Conservation (phyloP, 371 early-diverging fungal species). For the Massospora cicadina region DNA sequence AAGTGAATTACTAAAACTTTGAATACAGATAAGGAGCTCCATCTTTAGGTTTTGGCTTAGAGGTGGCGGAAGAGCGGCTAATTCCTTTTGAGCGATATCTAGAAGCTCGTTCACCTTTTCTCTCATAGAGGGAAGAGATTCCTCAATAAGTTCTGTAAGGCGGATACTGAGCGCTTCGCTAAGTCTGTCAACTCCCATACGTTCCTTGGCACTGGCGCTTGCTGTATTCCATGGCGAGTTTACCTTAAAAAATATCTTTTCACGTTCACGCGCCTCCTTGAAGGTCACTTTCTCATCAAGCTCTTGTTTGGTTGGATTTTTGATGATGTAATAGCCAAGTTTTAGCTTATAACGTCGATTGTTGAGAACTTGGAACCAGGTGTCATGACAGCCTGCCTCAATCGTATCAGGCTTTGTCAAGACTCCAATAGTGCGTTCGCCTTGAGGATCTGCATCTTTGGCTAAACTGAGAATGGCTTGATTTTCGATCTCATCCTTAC, state of each 20-base stretch:
- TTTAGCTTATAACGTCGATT: background rate
- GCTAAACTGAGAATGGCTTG: slow-evolving; percentile 24
- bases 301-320: background rate
- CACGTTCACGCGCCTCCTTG: background rate
- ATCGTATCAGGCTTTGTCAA: slow-evolving; percentile 33
- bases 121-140: background rate
- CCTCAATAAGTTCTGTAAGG: background rate
- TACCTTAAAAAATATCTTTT: background rate
- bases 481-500: slow-evolving; percentile 32
- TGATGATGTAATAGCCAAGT: background rate
- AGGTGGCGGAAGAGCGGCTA: background rate
- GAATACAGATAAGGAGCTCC: background rate
- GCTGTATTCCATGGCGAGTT: background rate
- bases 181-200: background rate
- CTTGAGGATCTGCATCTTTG: slow-evolving; percentile 22
- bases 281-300: background rate
- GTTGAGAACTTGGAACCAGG: slow-evolving; percentile 20
- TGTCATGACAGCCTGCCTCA: slow-evolving; percentile 21
- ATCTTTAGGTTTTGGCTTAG: background rate
- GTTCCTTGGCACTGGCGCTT: background rate
- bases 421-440: slow-evolving; percentile 26
- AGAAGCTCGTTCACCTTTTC: background rate
- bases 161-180: background rate
- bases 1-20: background rate
- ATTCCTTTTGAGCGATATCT: background rate